Evolutionary conservation across 306 rosid species (phyloP).

Genomic region (Delonix regia): DNA sequence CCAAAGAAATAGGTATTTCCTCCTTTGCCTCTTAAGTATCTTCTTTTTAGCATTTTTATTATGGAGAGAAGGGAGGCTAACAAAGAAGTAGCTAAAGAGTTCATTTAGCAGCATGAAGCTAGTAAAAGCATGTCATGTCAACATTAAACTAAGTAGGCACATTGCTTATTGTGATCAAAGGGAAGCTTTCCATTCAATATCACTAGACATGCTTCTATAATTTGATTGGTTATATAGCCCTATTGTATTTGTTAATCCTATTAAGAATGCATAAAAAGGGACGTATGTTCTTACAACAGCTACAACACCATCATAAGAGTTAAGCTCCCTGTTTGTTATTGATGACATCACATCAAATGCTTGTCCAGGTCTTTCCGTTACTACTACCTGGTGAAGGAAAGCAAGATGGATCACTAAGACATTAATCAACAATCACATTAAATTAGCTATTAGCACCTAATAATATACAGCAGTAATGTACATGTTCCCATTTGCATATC

Average conservation of each 20-base stretch:
- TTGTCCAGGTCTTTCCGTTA: slow-evolving; percentile 87
- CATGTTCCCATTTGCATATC: slow-evolving; percentile 10
- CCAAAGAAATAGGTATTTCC: neutral
- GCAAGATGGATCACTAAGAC: slow-evolving; percentile 27
- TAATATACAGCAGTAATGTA: slow-evolving; percentile 13
- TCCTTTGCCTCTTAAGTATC: neutral
- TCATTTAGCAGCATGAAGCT: slow-evolving; percentile 5
- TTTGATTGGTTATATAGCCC: neutral
- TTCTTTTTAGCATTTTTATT: neutral
- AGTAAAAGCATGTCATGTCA: slow-evolving; percentile 8
- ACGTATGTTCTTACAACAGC: slow-evolving; percentile 76
- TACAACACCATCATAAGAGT: slow-evolving; percentile 82
- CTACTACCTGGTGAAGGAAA: slow-evolving; percentile 66
- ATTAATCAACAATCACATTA: slow-evolving; percentile 8
- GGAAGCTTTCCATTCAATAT: slow-evolving; percentile 8
- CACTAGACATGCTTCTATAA: slow-evolving; percentile 1
- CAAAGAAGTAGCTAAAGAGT: neutral
- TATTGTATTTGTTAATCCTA: neutral
- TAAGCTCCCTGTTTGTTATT: slow-evolving; percentile 64
- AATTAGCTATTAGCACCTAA: slow-evolving; percentile 13
- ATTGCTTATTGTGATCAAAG: neutral
- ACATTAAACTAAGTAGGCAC: neutral
- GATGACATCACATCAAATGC: slow-evolving; percentile 80
- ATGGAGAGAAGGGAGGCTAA: neutral
- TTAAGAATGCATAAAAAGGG: slow-evolving; percentile 30